A percentile compares a stretch with the other conserved stretches of the same genome.
Conservation (phyloP, 495 filamentous ascomycete genomes). For the Aspergillus homomorphus region DNA sequence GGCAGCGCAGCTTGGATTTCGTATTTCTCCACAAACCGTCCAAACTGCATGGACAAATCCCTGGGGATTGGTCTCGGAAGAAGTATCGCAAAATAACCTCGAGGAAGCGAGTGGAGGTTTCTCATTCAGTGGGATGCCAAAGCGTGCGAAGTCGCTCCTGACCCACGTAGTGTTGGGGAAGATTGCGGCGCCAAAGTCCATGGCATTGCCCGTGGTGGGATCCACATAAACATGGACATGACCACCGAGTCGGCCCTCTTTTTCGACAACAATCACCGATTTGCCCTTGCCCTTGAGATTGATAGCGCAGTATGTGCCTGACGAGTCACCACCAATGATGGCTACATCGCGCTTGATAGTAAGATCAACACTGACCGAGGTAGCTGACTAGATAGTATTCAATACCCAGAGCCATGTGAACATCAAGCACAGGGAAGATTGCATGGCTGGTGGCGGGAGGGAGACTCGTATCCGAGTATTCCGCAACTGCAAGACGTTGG, state of each 20-base stretch:
- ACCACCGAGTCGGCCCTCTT: conserved; percentile 37
- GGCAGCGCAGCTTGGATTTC: neutral
- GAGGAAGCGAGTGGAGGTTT: no score
- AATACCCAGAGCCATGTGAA: no score
- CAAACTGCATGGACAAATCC: neutral
- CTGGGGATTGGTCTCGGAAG: neutral
- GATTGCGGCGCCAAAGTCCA: conserved; percentile 42
- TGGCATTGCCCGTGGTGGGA: conserved; percentile 24
- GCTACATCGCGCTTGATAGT: conserved; percentile 32
- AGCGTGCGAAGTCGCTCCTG: conserved; percentile 29
- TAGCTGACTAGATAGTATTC: no score
- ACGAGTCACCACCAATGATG: conserved; percentile 47
- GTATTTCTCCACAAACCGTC: conserved; percentile 1
- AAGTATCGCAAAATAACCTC: no score
- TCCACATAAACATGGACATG: conserved; percentile 43
- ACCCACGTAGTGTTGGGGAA: conserved; percentile 35
- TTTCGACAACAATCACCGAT: conserved; percentile 45
- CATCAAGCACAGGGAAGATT: no score
- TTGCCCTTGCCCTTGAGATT: conserved; percentile 36
- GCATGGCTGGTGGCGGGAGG: no score
- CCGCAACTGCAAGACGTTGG: no score
- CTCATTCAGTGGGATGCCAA: conserved; percentile 34
- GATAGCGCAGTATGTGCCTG: conserved; percentile 47
- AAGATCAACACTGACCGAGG: conserved; percentile 13
- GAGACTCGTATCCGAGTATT: no score